Percentiles rank a stretch among this genome's conserved stretches.
Evolutionary conservation across 768 basidiomycete species (phyloP).

Genomic region (Lactarius evosmus): DNA sequence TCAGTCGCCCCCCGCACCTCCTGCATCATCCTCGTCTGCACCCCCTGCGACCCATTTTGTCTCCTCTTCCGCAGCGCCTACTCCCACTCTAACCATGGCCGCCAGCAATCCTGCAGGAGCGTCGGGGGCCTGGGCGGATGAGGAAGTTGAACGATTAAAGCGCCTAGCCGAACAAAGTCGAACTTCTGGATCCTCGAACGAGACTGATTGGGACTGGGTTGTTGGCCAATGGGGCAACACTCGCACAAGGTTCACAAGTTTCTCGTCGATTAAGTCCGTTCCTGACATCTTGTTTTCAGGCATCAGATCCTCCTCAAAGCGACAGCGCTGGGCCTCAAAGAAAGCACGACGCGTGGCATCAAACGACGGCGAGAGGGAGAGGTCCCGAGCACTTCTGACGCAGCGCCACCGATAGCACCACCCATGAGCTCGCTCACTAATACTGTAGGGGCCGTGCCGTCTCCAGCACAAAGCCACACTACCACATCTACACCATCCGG

Average conservation of each 20-base stretch:
- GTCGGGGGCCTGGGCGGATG: constrained; percentile 76
- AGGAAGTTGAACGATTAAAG: constrained; percentile 67
- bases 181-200: constrained; percentile 41
- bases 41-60: constrained; percentile 26
- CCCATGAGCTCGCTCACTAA: constrained; percentile 21
- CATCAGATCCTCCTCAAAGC: constrained; percentile 84
- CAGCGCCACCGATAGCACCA: constrained; percentile 9
- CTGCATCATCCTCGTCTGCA: constrained; percentile 33
- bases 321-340: constrained; percentile 72
- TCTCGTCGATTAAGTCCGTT: neutral
- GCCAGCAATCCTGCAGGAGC: constrained; percentile 41
- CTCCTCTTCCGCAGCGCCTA: constrained; percentile 12
- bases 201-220: constrained; percentile 80
- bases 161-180: constrained; percentile 66
- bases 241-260: constrained; percentile 57
- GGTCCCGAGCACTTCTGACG: constrained; percentile 9
- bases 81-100: constrained; percentile 25
- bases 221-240: constrained; percentile 70
- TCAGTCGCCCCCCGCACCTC: constrained; percentile 25
- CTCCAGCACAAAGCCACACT: constrained; percentile 26
- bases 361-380: constrained; percentile 54
- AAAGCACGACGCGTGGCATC: constrained; percentile 59
- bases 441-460: constrained; percentile 15
- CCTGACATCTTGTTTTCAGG: constrained; percentile 37
- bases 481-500: constrained; percentile 24